These are phyloP conservation scores for Arthrobotrys pseudoclavata DNA, from an alignment of 2,329 filamentous ascomycete genomes.

Conservation along the genomic window DNA sequence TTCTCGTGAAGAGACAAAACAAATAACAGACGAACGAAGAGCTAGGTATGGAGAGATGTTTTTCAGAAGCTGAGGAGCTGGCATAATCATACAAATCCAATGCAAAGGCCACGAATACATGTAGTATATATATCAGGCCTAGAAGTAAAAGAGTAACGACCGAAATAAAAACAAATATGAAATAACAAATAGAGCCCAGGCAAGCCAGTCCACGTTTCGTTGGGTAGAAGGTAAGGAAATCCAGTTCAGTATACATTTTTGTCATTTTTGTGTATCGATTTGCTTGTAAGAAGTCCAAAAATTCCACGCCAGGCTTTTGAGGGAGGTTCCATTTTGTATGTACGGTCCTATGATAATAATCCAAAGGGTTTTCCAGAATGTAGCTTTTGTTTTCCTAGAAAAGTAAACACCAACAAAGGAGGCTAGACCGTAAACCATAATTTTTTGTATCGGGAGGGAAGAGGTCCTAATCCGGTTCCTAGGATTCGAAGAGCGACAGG, in stretches of 20 bases:
- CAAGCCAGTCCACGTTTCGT: slow-evolving; percentile 16
- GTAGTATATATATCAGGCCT: slow-evolving; percentile 1
- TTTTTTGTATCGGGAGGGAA: slow-evolving; percentile 18
- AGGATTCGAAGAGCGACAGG: slow-evolving; percentile 15
- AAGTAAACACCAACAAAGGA: slow-evolving; percentile 16
- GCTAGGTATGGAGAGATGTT: not conserved
- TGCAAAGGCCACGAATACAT: not conserved
- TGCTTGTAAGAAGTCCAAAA: slow-evolving; percentile 18
- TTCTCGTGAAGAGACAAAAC: not conserved
- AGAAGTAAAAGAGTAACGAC: not conserved
- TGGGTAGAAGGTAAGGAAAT: slow-evolving; percentile 2
- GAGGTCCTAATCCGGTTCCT: slow-evolving; percentile 21
- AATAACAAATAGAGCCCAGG: slow-evolving; percentile 3
- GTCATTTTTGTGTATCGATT: slow-evolving; percentile 15
- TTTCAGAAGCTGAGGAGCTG: slow-evolving; percentile 2
- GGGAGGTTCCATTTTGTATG: slow-evolving; percentile 26
- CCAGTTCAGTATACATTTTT: slow-evolving; percentile 16
- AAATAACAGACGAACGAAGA: not conserved
- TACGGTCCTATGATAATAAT: slow-evolving; percentile 30
- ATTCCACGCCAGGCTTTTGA: slow-evolving; percentile 43
- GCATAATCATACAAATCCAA: slow-evolving; percentile 11
- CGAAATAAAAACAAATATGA: not conserved
- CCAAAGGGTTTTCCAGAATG: slow-evolving; percentile 15
- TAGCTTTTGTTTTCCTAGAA: slow-evolving; percentile 5
- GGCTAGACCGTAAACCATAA: slow-evolving; percentile 10